phyloP scores from a whole-genome alignment of 2,329 filamentous ascomycete genomes.

The Penicillium sclerotigenum region DNA sequence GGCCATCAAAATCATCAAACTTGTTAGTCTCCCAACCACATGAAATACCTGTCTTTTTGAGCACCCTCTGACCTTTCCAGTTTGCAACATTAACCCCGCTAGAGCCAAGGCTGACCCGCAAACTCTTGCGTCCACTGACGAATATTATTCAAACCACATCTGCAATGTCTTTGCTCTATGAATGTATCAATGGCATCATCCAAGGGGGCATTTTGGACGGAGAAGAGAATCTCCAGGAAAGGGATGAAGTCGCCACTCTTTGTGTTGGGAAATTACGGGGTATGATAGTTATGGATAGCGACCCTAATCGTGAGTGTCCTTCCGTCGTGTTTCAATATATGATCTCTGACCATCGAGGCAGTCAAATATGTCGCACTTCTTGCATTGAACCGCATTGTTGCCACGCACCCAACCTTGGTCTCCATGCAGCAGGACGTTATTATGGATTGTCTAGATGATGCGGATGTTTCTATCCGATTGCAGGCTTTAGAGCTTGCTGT shows the following conservation, averaged over 20 bases:
- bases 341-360: slow-evolving; percentile 36
- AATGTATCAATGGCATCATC: slow-evolving; percentile 98
- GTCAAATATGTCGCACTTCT: slow-evolving; percentile 96
- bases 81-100: slow-evolving; percentile 92
- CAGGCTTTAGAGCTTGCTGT: slow-evolving; percentile 88
- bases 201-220: slow-evolving; percentile 90
- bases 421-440: slow-evolving; percentile 94
- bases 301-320: slow-evolving; percentile 74
- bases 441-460: slow-evolving; percentile 89
- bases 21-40: slow-evolving; percentile 54
- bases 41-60: background rate
- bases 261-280: slow-evolving; percentile 90
- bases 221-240: slow-evolving; percentile 72
- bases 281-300: slow-evolving; percentile 90
- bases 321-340: background rate
- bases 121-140: slow-evolving; percentile 84
- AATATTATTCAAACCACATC: slow-evolving; percentile 91
- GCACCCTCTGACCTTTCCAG: slow-evolving; percentile 46
- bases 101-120: slow-evolving; percentile 86
- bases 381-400: slow-evolving; percentile 91
- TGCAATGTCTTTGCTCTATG: slow-evolving; percentile 96
- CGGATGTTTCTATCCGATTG: slow-evolving; percentile 92
- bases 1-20: slow-evolving; percentile 98
- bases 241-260: slow-evolving; percentile 85
- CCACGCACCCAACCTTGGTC: slow-evolving; percentile 82